Base-by-base conservation (phyloP, 116 monocot species). In the Iris pallida region DNA sequence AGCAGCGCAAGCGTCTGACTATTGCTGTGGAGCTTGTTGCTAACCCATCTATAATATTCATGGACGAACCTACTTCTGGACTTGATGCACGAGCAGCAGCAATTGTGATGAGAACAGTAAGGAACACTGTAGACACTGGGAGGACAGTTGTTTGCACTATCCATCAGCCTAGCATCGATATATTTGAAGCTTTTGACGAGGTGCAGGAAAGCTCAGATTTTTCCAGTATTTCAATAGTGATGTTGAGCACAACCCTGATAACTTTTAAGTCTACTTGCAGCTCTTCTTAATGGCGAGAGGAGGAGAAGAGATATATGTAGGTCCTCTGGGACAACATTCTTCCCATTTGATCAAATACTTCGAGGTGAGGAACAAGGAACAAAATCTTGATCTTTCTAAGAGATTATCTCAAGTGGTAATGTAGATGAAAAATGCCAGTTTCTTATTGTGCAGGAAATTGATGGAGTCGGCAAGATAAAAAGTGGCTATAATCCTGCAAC, bases 131-230 rank as follows among this genome's bases (percentile, higher is more conserved):
- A 2, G 67, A 79, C 57, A 79, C 79, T 5, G 79, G 79, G 8
- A 79, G 79, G 42, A 79, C 79, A 4, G 79, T 79, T 30, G 79
- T 79, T 4, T 79, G 79, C 56, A 79, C 79, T 9, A 79, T 79
- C 69, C 79, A 79, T 52, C 79, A 79, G 45, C 79, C 79, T 40
- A 79, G 79, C 70, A 80, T 80, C 55, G 80, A 80, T 53, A 80
- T 80, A n/a, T 80, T 80, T 75, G 80, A 80, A 66, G 74, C 80
- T 65, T 80, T 80, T 75, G 80, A 80, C 61, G 80, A 80, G 75
- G 80, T 80, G 56, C n/a, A 8, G 42, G 54, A 18, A 8, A 46
- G 30, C 16, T 8, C 57, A 45, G 19, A 43, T 20, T n/a, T 10
- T 5, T 61, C 8, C n/a, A n/a, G 42, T 77, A 0, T 18, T 18